Base-by-base conservation (phyloP, 2,329 filamentous ascomycete species). In the Didymella keratinophila region DNA sequence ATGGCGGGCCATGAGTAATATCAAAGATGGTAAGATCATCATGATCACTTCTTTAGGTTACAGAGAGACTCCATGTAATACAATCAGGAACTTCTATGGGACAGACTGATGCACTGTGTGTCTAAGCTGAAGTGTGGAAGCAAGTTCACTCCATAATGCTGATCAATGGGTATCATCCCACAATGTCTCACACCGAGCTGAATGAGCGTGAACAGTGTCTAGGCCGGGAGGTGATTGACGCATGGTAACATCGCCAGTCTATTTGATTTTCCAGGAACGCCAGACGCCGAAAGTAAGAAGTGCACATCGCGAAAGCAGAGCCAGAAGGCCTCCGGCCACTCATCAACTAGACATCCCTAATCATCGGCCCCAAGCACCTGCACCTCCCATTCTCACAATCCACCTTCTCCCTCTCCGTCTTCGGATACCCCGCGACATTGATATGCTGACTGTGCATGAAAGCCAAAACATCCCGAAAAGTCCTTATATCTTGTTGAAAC, bases 321-420 rank as follows among this genome's bases (percentile, higher is more conserved):
- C 37, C 37, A 6, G 20, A 4, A 6, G 37, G 20, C 18, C 6
- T 21, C 9, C 37, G 21, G 18, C 36, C 36, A 7, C 14, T 6
- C 37, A 18, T 14, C 37, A 41, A 6, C 41, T 43, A 43, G 4
- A 43, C 41, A 27, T 43, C 41, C 21, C 41, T 43, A 7, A 27
- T 18, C 41, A 43, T 25, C 41, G 50, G 42, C 14, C 50, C 50
- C 23, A 52, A n/a, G n/a, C 41, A 52, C 41, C 41, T 43, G 8
- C 50, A 52, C 16, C 25, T 16, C n/a, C 32, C 18, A 1, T 43
- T 30, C n/a, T 3, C 25, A 39, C 50, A 52, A 1, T 14, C 34
- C 16, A 9, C 34, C 30, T 25, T 14, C 28, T 47, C 34, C 9
- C 28, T 23, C 18, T 20, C n/a, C 2, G 30, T n/a, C 6, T 21